Evolutionary conservation across 2,329 filamentous ascomycete genomes (phyloP), one percentile per base, ranked within the genome.

Genomic region (Botryotinia calthae): DNA sequence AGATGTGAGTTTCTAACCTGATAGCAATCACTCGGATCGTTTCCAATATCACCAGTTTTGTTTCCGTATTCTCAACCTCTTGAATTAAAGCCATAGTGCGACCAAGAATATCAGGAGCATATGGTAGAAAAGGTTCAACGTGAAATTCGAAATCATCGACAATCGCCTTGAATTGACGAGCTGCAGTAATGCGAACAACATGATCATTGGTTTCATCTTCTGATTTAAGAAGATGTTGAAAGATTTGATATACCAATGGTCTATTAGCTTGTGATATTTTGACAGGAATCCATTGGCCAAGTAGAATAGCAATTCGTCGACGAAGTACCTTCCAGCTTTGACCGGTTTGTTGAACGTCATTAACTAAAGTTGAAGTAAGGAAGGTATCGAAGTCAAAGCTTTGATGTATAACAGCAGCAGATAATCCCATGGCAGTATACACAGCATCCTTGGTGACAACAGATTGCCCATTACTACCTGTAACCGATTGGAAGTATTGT

Each of bases 361-460:
- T 86, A 7, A 93, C 89, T 46, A 99, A 85, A 0, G 92, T 94
- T 8, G 90, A 89, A 25, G 88, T 86, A 58, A 99, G 83, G 79
- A 98, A 92, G 1, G 86, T 81, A 79, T 97, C 92, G 82, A 98
- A 98, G 81, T 98, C 92, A 75, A 98, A 89, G 18, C 89, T 85
- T 64, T 90, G 85, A 73, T 91, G 87, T 25, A 98, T 84, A 56
- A 95, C 90, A 2, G 93, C 87, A 1, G 95, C 93, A 0, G 96
- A 90, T 68, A 98, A 86, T 4, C 95, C 95, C 83, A 99, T 91
- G 18, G 95, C 94, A 8, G 93, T 97, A 80, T 99, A 99, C 0
- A 98, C 90, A 0, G 95, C 95, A 81, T 99, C 96, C 81, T 98
- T 98, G 74, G 93, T 89, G 25, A 96, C 86, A 20, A 98, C 87